Percentiles rank a stretch among this genome's conserved stretches.
These are phyloP conservation scores for Fusarium redolens DNA, from an alignment of 2,329 filamentous ascomycete genomes.

Conservation along the genomic window DNA sequence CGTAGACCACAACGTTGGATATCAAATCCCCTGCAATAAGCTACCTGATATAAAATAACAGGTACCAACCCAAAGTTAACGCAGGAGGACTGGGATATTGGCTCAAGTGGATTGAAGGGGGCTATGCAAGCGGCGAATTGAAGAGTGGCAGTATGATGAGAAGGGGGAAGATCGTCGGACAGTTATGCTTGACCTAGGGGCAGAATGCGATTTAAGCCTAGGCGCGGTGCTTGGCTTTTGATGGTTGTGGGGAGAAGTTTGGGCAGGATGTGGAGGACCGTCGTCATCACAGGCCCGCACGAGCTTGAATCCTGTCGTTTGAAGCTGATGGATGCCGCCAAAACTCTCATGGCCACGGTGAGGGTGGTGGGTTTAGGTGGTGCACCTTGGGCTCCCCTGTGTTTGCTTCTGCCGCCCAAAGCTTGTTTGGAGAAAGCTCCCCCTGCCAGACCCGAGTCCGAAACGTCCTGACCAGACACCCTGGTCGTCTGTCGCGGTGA, in stretches of 20 bases:
- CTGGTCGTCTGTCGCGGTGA: conserved; percentile 41
- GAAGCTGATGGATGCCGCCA: conserved; percentile 19
- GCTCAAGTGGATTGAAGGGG: conserved; percentile 38
- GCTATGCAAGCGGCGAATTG: conserved; percentile 40
- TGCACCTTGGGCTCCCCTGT: conserved; percentile 35
- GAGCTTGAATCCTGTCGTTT: conserved; percentile 35
- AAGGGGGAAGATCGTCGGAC: conserved; percentile 42
- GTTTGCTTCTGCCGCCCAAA: conserved; percentile 44
- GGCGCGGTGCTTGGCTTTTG: conserved; percentile 42
- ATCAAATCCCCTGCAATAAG: neutral
- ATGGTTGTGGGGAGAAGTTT: conserved; percentile 37
- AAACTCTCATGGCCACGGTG: conserved; percentile 20
- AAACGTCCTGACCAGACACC: conserved; percentile 41
- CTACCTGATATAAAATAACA: conserved; percentile 1
- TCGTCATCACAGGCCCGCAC: conserved; percentile 46
- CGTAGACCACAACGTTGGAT: neutral
- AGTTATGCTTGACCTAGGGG: conserved; percentile 41
- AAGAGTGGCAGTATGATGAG: conserved; percentile 40
- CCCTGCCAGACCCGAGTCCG: conserved; percentile 36
- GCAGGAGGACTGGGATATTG: conserved; percentile 35
- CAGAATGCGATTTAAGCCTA: conserved; percentile 42
- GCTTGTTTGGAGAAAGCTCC: conserved; percentile 44
- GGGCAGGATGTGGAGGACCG: conserved; percentile 31
- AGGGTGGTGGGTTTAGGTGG: conserved; percentile 22
- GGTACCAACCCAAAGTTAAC: conserved; percentile 16